Conservation (phyloP, 2,329 filamentous ascomycete genomes). For the Pleochaeta shiraiana region DNA sequence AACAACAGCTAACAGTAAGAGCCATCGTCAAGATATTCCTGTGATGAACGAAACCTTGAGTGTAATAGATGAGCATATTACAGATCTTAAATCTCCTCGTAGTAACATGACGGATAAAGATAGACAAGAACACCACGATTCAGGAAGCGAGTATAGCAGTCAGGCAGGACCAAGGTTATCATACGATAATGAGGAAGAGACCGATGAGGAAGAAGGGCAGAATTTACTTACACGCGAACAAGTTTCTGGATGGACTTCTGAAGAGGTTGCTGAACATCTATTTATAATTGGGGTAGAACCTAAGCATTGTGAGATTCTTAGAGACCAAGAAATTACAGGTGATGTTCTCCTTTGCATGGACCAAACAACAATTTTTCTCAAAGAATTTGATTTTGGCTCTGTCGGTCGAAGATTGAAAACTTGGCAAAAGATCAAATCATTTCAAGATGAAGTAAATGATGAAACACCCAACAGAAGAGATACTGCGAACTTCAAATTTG, state of each 20-base stretch:
- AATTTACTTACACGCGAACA: conserved; percentile 45
- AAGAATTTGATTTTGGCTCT: conserved; percentile 81
- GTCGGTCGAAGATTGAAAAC: conserved; percentile 79
- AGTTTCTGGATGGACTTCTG: conserved; percentile 58
- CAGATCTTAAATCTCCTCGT: conserved; percentile 44
- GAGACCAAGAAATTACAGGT: conserved; percentile 87
- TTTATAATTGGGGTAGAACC: conserved; percentile 70
- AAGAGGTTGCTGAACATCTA: conserved; percentile 73
- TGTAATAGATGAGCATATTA: conserved; percentile 95
- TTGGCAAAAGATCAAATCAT: conserved; percentile 85
- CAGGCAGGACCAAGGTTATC: conserved; percentile 57
- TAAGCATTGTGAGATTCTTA: conserved; percentile 81
- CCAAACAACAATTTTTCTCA: conserved; percentile 84
- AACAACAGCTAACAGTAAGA: conserved; percentile 26
- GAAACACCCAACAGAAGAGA: conserved; percentile 26
- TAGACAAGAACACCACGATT: conserved; percentile 41
- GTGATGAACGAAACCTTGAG: conserved; percentile 90
- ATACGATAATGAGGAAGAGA: conserved; percentile 86
- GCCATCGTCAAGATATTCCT: conserved; percentile 36
- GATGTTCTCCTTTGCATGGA: conserved; percentile 91
- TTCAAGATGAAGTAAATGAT: conserved; percentile 68
- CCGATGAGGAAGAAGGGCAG: conserved; percentile 83
- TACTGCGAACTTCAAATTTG: conserved; percentile 34
- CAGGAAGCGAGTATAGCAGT: conserved; percentile 76
- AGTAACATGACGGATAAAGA: conserved; percentile 23